Conservation (phyloP, 257 asterid genomes). For the Dorcoceras hygrometricum region DNA sequence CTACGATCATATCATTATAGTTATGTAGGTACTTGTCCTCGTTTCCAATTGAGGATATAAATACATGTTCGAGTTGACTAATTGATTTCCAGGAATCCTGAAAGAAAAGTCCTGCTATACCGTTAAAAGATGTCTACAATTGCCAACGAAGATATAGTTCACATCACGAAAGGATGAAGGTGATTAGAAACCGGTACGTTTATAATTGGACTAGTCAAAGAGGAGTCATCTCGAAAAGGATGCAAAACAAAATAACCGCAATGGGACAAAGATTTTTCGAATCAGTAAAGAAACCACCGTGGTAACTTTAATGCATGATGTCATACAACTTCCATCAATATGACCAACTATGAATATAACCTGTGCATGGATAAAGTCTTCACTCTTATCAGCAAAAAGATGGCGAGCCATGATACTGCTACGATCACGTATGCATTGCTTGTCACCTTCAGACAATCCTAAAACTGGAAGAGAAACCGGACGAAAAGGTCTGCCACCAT, state of each 20-base stretch:
- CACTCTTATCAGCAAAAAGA: slow-evolving; percentile 88
- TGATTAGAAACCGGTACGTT: not conserved
- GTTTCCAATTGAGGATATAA: not conserved
- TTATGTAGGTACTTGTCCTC: not conserved
- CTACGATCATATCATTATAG: not conserved
- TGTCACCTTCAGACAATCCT: slow-evolving; percentile 94
- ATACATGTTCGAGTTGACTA: not conserved
- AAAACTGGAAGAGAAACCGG: slow-evolving; percentile 82
- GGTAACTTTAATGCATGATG: not conserved
- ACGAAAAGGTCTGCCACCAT: slow-evolving; percentile 68
- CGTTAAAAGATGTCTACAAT: not conserved
- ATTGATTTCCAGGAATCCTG: not conserved
- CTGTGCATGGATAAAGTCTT: slow-evolving; percentile 88
- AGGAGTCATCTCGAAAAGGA: not conserved
- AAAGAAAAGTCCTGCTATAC: not conserved
- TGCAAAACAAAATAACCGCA: not conserved
- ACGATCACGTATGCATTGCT: slow-evolving; percentile 95
- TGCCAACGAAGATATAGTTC: not conserved
- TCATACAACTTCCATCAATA: slow-evolving; percentile 21
- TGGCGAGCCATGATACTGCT: slow-evolving; percentile 99
- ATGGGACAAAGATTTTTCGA: not conserved
- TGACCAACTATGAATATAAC: slow-evolving; percentile 32
- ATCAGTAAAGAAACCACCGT: not conserved
- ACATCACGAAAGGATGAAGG: not conserved
- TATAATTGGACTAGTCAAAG: not conserved